Base-by-base conservation (phyloP, 768 basidiomycete genomes). In the Trametes coccinea region DNA sequence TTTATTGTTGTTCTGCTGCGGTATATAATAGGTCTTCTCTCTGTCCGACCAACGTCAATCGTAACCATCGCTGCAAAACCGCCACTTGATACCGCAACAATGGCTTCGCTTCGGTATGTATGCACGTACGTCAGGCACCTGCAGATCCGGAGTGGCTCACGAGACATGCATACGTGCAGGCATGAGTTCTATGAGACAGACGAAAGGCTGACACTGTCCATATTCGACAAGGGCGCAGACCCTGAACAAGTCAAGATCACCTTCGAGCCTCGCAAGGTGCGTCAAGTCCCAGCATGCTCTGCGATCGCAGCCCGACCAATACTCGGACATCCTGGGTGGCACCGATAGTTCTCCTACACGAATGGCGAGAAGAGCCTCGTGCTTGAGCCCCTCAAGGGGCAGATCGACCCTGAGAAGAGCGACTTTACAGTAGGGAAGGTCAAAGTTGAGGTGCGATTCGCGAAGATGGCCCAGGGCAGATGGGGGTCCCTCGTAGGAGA, bases 161-260 rank as follows among this genome's bases (percentile, higher is more conserved):
- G 16, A 13, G 52, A 10, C 7, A n/a, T 31, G 9, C 7, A n/a
- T 31, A 47, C 49, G 37, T 59, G 40, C 62, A 92, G 91, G 73
- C 86, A 93, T 77, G 91, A 92, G 73, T 94, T 89, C 73, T 94
- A 93, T 74, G 92, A 94, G 75, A 89, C 87, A 11, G 92, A 93
- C 66, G 89, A 93, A 61, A 80, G 71, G 63, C 71, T 93, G 57
- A 89, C 78, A 17, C 71, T 94, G 68, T 87, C 89, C 57, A 78
- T 94, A 69, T 93, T 93, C 69, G 88, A 94, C 75, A 84, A 85
- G 66, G 85, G 85, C 66, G 91, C 84, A 43, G 85, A 92, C 72
- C 82, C 88, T 13, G 79, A 75, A 29, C 73, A 83, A 66, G 83
- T 92, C 53, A 78, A 77, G 14, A 74, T 94, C 67, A 71, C 78